Evolutionary conservation across 1,284 basidiomycete species (phyloP), one percentile per base, ranked within the genome.

Genomic region (Leccinum insigne): DNA sequence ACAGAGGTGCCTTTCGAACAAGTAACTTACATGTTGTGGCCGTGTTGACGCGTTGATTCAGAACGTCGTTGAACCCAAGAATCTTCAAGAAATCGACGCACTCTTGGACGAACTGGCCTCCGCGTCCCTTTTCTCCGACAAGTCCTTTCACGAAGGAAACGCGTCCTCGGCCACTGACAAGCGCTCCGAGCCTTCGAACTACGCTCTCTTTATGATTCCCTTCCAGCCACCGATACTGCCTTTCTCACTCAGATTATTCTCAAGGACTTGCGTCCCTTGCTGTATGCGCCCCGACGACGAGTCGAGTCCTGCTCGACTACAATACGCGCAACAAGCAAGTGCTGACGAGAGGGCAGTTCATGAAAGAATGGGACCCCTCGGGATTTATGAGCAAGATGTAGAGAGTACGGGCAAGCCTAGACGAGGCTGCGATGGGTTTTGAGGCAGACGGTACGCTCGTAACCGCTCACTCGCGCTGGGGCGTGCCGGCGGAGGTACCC

Each of bases 201-300:
- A 3, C 77, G 78, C 16, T 74, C 79, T 16, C 79, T 93, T 2
- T 92, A 86, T 68, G 77, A 80, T 18, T 73, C 77, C 2, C 75
- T 93, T 3, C 80, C 86, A 0, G 85, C 92, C 0, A 75, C 76
- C 5, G 89, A 92, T 54, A 83, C 89, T 0, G 80, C 85, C 0
- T 84, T 90, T 63, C 79, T 95, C 60, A 88, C 89, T 0, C 93
- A 96, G 73, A 89, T 96, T 66, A 91, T 97, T 64, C 82, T 96
- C 26, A 91, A 91, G 68, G 94, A 96, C 74, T 78, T 96, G 0
- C 1, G 32, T 32, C 32, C 94, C 2, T 73, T 96, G 2, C 75
- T 95, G 0, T 91, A 91, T 70, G 89, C 92, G 1, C 77, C 90
- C 0, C 70, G 7, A 69, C 68, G 26, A 81, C 78, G 63, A 83